Evolutionary conservation across 345 rosid genomes (phyloP).

Genomic region (Xanthoceras sorbifolium): DNA sequence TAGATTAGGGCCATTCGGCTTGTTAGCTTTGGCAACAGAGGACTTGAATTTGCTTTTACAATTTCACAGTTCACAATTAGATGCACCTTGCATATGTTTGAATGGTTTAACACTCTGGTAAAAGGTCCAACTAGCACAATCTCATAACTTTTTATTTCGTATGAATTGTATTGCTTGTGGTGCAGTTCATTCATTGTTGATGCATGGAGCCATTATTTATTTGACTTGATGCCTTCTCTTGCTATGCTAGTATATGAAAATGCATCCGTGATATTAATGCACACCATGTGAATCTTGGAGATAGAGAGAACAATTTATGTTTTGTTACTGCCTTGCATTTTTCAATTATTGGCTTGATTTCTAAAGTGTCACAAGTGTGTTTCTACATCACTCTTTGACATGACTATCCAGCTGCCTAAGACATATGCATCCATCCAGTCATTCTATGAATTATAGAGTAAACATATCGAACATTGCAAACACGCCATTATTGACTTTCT

Average conservation of each 20-base stretch:
- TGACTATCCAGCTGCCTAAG: conserved; percentile 16
- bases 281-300: conserved; percentile 20
- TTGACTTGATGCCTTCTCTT: neutral
- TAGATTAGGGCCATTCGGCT: conserved; percentile 63
- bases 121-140: no score
- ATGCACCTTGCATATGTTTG: no score
- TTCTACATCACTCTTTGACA: neutral
- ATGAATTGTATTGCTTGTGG: no score
- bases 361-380: neutral
- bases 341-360: neutral
- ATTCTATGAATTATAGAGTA: neutral
- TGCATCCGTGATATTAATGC: conserved; percentile 3
- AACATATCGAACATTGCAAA: neutral
- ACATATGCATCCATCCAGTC: neutral
- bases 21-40: conserved; percentile 55
- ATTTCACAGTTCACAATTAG: no score
- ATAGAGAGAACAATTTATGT: conserved; percentile 5
- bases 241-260: conserved; percentile 12
- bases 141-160: no score
- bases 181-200: conserved; percentile 15
- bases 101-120: no score
- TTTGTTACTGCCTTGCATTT: neutral
- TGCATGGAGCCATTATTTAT: neutral
- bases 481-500: neutral
- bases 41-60: no score